Evolutionary conservation across 805 yeast species (phyloP), one percentile per base, ranked within the genome.

Genomic region (Wickerhamomyces hampshirensis): DNA sequence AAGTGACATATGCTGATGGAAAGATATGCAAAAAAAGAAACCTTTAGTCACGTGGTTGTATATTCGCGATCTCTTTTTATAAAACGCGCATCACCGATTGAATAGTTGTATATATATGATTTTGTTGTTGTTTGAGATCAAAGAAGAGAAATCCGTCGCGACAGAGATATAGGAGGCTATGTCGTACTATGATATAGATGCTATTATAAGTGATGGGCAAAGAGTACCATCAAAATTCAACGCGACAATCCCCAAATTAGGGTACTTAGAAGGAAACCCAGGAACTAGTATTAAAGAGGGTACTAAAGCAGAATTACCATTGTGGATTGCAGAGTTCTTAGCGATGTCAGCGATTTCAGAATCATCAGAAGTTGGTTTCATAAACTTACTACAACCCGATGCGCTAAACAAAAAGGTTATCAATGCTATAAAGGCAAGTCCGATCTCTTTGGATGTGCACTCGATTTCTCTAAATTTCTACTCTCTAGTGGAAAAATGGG

Each of bases 241-340:
- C 45, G 72, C 80, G 31, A 71, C 81, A 0, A 81, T 87, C 6
- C 94, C 95, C 0, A 91, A 93, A 0, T 63, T 91, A n/a, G 97
- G 96, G 3, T 86, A 81, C 51, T 65, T 91, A 6, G 89, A 83
- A 51, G 87, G 89, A 6, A 76, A 81, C 42, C 84, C 87, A 1
- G 85, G 83, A 1, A 70, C 75, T 44, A 58, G 62, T 41, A 65
- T 81, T 21, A 60, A 63, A 37, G 69, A 75, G 48, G 79, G 77
- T 23, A 68, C 88, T 3, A 78, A 77, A 50, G 51, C 87, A 4
- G 89, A 84, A 39, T 66, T 91, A 17, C 98, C 98, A 0, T 58
- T 88, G 19, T 91, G 98, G 98, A 60, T 91, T 28, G 94, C 96
- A 0, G 80, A 80, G 40, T 73, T 83, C 2, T 62, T 89, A 23